Evolutionary conservation across 192 early-diverging fungal species (phyloP).

Genomic region (Coemansia sp.): DNA sequence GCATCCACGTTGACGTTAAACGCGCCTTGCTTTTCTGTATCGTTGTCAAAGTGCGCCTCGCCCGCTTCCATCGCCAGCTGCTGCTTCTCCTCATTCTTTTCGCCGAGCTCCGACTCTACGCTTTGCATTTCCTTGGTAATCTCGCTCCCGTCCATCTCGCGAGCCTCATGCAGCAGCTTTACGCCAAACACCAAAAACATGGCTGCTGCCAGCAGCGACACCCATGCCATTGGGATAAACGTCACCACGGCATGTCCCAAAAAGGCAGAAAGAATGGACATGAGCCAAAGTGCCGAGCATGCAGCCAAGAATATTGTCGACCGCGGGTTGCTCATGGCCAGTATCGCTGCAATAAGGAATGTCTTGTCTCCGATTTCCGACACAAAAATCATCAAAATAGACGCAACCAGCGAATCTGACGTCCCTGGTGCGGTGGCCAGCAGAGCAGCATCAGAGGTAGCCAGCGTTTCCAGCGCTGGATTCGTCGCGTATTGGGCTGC

Average conservation of each 20-base stretch:
- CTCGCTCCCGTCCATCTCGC: slow-evolving; percentile 84
- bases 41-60: slow-evolving; percentile 12
- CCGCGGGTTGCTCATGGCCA: slow-evolving; percentile 97
- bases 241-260: slow-evolving; percentile 89
- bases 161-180: slow-evolving; percentile 81
- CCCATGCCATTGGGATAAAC: slow-evolving; percentile 83
- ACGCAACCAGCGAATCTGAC: slow-evolving; percentile 51
- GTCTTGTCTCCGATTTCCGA: slow-evolving; percentile 99
- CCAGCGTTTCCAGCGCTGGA: slow-evolving; percentile 2
- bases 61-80: slow-evolving; percentile 63
- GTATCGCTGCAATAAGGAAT: slow-evolving; percentile 95
- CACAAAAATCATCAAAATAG: slow-evolving; percentile 85
- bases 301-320: slow-evolving; percentile 87
- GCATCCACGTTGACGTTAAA: slow-evolving; percentile 41
- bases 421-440: slow-evolving; percentile 5
- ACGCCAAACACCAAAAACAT: slow-evolving; percentile 95
- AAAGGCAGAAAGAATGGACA: slow-evolving; percentile 94
- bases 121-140: slow-evolving; percentile 86
- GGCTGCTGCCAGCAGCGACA: slow-evolving; percentile 74
- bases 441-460: slow-evolving; percentile 11
- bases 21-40: slow-evolving; percentile 14
- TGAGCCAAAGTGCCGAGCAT: slow-evolving; percentile 80
- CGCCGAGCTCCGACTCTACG: slow-evolving; percentile 85
- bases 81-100: slow-evolving; percentile 59
- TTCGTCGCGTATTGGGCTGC: not conserved